Evolutionary conservation across 371 early-diverging fungal species (phyloP), one percentile per base, ranked within the genome.

Genomic region (Amoeboaphelidium occidentale): DNA sequence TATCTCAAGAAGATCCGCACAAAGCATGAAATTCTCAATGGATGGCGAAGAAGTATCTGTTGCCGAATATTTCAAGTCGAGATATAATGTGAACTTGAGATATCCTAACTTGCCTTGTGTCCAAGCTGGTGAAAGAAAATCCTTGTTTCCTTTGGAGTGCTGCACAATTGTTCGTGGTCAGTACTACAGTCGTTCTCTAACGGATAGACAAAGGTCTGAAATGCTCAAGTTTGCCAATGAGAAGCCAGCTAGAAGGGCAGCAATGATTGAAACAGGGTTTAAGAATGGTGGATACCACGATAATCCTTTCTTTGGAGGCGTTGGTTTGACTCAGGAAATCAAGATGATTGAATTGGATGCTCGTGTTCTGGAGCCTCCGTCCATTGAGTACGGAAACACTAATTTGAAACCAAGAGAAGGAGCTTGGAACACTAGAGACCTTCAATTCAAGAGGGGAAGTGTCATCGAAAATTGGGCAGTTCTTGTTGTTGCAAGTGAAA

Each of bases 201-300:
- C 78, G 55, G 84, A 82, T 44, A 66, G 64, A 26, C 39, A 32
- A 17, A 87, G 86, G 0, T 75, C 84, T 0, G 84, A 84, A 48
- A 87, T 90, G 84, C 84, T 92, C 61, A 79, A 73, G 53, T 81
- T 84, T 57, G 79, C 86, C 0, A 76, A 81, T 55, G 74, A 76
- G 52, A 6, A 17, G 6, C 39, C 39, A 10, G 39, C 10, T 32
- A 17, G 17, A 10, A 6, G 39, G 6, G 17, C 17, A 6, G 17
- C 10, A 32, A 6, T 6, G 6, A 32, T 32, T 32, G 39, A 32
- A 17, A 17, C 6, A 10, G 39, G 39, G 6, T 32, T 32, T 17
- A 6, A 17, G 6, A 17, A 32, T 32, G 6, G 6, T 6, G 39
- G 39, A 32, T 32, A 17, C 17, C 6, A 32, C 39, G 6, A 6